These are phyloP conservation scores for Thymus mandschuricus DNA, from an alignment of 257 asterid species.

Conservation along the genomic window DNA sequence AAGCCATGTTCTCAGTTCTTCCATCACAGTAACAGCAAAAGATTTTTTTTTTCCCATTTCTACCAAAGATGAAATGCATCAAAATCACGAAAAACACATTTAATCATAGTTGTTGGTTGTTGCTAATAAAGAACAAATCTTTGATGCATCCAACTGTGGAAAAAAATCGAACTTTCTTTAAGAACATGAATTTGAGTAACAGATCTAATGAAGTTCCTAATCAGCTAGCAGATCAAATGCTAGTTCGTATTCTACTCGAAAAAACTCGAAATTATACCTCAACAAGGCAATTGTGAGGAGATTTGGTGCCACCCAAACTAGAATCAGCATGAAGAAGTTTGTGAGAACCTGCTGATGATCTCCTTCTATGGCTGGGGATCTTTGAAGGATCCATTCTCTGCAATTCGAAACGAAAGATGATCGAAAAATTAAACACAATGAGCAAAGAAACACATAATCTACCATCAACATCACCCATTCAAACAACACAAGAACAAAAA, in stretches of 20 bases:
- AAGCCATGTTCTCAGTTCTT: constrained; percentile 45
- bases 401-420: constrained; percentile 23
- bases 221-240: constrained; percentile 16
- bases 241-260: neutral
- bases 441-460: constrained; percentile 25
- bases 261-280: constrained; percentile 54
- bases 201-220: constrained; percentile 13
- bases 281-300: constrained; percentile 51
- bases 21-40: constrained; percentile 22
- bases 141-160: neutral
- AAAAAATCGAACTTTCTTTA: too few species aligned
- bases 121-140: neutral
- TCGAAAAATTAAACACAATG: constrained; percentile 19
- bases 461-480: constrained; percentile 12
- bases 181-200: neutral
- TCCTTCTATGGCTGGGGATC: constrained; percentile 58
- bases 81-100: constrained; percentile 27
- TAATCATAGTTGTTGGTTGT: constrained; percentile 11
- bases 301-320: constrained; percentile 43
- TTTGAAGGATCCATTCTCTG: constrained; percentile 72
- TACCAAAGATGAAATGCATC: constrained; percentile 29
- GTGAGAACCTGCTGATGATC: constrained; percentile 73
- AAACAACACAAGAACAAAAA: neutral
- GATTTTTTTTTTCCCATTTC: constrained; percentile 48
- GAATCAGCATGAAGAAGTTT: constrained; percentile 51